Evolutionary conservation across 2,329 filamentous ascomycete species (phyloP).

Genomic region (Colletotrichum cereale): DNA sequence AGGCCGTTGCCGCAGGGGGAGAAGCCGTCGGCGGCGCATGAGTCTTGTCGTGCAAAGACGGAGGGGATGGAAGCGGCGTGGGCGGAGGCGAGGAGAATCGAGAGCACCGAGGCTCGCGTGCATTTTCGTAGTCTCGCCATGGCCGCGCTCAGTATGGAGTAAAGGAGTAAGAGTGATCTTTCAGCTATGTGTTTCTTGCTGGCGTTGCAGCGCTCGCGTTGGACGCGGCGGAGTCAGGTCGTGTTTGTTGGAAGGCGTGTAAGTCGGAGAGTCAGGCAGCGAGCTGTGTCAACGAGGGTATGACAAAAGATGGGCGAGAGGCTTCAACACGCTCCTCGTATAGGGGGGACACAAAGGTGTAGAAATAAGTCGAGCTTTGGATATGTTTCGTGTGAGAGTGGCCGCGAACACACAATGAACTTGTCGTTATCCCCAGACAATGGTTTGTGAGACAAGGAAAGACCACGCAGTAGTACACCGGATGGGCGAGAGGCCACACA

Average conservation of each 20-base stretch:
- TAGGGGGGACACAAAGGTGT: slow-evolving; percentile 30
- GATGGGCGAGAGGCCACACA: slow-evolving; percentile 24
- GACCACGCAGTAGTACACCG: slow-evolving; percentile 7
- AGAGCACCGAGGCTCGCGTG: slow-evolving; percentile 54
- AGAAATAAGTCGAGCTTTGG: slow-evolving; percentile 32
- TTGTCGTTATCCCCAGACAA: slow-evolving; percentile 32
- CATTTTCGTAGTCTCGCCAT: slow-evolving; percentile 49
- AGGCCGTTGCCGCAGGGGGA: slow-evolving; percentile 67
- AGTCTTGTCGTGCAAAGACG: slow-evolving; percentile 59
- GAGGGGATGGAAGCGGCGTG: slow-evolving; percentile 54
- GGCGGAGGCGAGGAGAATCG: slow-evolving; percentile 50
- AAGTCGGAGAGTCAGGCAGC: slow-evolving; percentile 24
- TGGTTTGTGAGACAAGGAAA: slow-evolving; percentile 16
- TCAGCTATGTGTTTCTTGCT: slow-evolving; percentile 1
- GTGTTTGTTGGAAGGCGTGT: slow-evolving; percentile 17
- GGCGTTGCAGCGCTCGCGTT: slow-evolving; percentile 13
- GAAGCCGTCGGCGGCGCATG: slow-evolving; percentile 64
- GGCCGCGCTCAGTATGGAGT: not conserved
- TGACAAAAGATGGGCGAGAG: not conserved
- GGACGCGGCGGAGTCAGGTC: slow-evolving; percentile 27
- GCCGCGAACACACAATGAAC: slow-evolving; percentile 22
- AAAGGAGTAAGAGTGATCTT: slow-evolving; percentile 5
- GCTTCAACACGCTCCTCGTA: not conserved
- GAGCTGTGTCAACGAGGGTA: slow-evolving; percentile 18
- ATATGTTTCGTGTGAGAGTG: slow-evolving; percentile 26